These are phyloP conservation scores for Phycomyces nitens DNA, from an alignment of 192 early-diverging fungal genomes.

Conservation along the genomic window DNA sequence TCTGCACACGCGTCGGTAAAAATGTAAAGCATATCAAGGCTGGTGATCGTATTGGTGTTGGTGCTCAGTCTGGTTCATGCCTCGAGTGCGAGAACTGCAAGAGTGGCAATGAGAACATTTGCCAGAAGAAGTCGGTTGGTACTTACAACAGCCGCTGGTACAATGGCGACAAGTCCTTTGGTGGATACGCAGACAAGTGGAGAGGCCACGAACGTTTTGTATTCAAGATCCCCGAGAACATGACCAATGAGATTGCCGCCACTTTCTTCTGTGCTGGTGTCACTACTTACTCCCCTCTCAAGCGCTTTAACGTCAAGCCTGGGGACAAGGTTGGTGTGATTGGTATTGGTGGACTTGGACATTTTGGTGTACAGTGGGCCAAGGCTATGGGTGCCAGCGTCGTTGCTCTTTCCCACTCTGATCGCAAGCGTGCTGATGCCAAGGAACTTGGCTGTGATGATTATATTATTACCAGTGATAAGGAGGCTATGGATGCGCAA, in stretches of 20 bases:
- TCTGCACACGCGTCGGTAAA: constrained; percentile 35
- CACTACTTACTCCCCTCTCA: constrained; percentile 52
- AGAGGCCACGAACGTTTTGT: constrained; percentile 55
- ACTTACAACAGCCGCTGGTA: constrained; percentile 38
- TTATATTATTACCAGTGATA: constrained; percentile 19
- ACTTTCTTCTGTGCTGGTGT: constrained; percentile 80
- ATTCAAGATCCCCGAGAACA: constrained; percentile 58
- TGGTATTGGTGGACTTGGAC: constrained; percentile 68
- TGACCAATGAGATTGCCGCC: constrained; percentile 56
- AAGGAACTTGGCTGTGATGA: constrained; percentile 54
- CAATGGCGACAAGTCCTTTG: constrained; percentile 45
- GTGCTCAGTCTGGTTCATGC: constrained; percentile 63
- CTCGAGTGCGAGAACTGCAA: constrained; percentile 40
- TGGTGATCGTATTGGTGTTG: constrained; percentile 53
- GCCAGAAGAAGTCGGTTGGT: constrained; percentile 46
- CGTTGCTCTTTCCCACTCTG: constrained; percentile 50
- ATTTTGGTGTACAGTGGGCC: constrained; percentile 58
- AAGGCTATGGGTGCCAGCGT: constrained; percentile 49
- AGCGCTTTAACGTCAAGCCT: constrained; percentile 37
- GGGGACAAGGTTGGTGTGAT: constrained; percentile 54
- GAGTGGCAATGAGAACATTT: constrained; percentile 40
- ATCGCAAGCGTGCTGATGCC: constrained; percentile 58
- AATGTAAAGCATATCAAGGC: constrained; percentile 38
- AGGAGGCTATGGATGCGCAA: constrained; percentile 11
- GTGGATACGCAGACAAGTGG: constrained; percentile 47